Base-by-base conservation (phyloP, 2,329 filamentous ascomycete species). In the Capronia epimyces region DNA sequence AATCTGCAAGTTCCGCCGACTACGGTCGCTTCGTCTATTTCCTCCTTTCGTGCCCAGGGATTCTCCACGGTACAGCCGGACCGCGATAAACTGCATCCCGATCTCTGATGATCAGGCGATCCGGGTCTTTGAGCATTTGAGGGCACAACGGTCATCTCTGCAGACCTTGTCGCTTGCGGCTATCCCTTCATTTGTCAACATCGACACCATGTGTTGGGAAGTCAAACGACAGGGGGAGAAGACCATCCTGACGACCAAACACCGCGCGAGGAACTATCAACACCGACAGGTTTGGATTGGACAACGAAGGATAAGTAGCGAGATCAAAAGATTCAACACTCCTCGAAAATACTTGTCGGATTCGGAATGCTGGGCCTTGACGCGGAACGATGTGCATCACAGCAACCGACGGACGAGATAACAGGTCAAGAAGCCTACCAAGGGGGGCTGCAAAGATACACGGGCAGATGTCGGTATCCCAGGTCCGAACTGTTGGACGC, bases 261-360 rank as follows among this genome's bases (percentile, higher is more conserved):
- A 62, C 27, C 50, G 47, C 7, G 43, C 40, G 8, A 54, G 52
- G 44, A 56, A 57, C 24, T 61, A 62, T 46, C 45, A 59, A 32
- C 50, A 60, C 18, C 51, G 58, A 15, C 59, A 62, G 44, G 50
- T 56, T 18, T 62, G 60, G 60, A 45, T 53, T 21, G 60, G 60
- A 9, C 49, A 60, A 16, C 46, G 60, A 13, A 52, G 56, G 32
- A 44, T 61, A 15, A 48, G 34, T 13, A 55, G 53, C 22, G 56
- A 59, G 47, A 57, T 60, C 44, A 55, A 55, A 25, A 44, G 58
- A n/a, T 59, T 57, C 49, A 52, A 29, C 8, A 46, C 43, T 9
- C 43, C 46, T 10, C 51, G 34, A 36, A 36, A 10, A 24, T 57
- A 57, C 21, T 21, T 57, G 7, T 16, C 51, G 2, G 52, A 55